phyloP scores from a whole-genome alignment of 192 early-diverging fungal genomes.

The Backusella australiensis region DNA sequence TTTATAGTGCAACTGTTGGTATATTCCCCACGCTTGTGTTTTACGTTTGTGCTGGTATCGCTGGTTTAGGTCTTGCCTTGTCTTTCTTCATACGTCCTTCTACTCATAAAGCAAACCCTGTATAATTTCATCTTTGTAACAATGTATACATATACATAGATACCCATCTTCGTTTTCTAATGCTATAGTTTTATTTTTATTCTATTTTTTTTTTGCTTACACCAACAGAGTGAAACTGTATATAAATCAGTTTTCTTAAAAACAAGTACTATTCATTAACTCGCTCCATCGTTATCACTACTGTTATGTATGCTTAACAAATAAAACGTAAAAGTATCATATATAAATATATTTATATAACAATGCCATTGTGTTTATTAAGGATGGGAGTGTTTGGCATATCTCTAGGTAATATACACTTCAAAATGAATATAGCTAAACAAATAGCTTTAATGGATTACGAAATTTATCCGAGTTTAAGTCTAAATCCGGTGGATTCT shows the following conservation, averaged over 20 bases:
- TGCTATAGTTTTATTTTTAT: neutral
- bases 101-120: neutral
- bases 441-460: neutral
- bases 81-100: constrained; percentile 40
- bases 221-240: neutral
- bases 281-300: no score
- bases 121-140: neutral
- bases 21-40: constrained; percentile 42
- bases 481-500: constrained; percentile 55
- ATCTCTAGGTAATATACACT: neutral
- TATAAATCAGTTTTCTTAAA: neutral
- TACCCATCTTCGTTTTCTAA: neutral
- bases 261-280: neutral
- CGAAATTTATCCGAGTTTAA: constrained; percentile 39
- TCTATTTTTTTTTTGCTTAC: neutral
- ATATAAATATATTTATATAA: neutral
- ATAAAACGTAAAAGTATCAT: neutral
- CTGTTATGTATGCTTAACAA: neutral
- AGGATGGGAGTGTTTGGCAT: neutral
- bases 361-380: neutral
- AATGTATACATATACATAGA: neutral
- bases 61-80: constrained; percentile 20
- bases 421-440: neutral
- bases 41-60: constrained; percentile 35
- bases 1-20: constrained; percentile 40